Evolutionary conservation across 306 rosid genomes (phyloP), one percentile per base, ranked within the genome.

Genomic region (Herpetospermum pedunculosum): DNA sequence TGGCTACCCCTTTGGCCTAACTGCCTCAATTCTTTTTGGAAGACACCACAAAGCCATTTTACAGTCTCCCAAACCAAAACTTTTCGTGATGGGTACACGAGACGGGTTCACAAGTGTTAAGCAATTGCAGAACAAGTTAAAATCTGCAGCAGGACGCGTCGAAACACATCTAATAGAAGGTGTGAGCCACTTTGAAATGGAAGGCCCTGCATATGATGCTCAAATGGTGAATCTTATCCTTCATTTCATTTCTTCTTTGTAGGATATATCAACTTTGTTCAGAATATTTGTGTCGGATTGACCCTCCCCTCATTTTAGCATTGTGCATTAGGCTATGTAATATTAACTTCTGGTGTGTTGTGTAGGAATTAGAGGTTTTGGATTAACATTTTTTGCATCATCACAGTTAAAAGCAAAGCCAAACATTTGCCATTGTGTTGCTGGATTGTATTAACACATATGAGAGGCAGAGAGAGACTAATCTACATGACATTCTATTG

Each of bases 1-100:
- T 58, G 99, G 99, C 12, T 95, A 91, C 78, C 99, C 99, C 43
- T 95, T 95, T n/a, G 99, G 99, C 77, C 73, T 89, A 77, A 60
- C 80, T 47, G 97, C 96, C 58, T 89, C 99, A 0, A 83, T 95
- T 75, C 96, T 95, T 32, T 95, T 95, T 18, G 96, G 99, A 72
- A 60, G 99, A 72, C 99, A 91, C 83, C 88, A 91, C 79, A 89
- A 84, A 74, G 89, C 89, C 77, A 78, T 95, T 38, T 68, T 91
- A 4, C 54, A 82, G 21, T 91, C 95, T 57, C 85, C 87, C 0
- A 95, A 95, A 81, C 96, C 96, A 0, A 95, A 95, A 72, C 79
- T 91, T 59, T 91, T 95, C 74, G 86, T 95, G 3, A 91, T 91
- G 99, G 99, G 96, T 71, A 95, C 97, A 2, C 81, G 77, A 43